Evolutionary conservation across 352 stramenopile species (phyloP), one percentile per base, ranked within the genome.

Genomic region (Globisporangium cystogenes): DNA sequence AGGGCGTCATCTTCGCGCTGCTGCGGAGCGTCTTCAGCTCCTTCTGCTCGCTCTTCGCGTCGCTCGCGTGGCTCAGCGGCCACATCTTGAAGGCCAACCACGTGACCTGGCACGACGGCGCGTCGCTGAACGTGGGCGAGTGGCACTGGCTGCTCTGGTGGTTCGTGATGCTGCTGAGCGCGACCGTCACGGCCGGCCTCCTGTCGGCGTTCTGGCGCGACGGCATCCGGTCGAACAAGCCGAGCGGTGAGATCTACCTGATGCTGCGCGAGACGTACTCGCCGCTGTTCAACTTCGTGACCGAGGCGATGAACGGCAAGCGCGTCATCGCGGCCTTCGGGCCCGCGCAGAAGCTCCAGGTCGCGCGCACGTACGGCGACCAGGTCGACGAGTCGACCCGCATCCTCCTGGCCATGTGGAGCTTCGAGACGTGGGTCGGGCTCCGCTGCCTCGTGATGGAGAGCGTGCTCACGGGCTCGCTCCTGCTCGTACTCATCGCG

Each of bases 211-310:
- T 72, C 29, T 72, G 64, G 67, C 42, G 60, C n/a, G 36, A 63
- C 33, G 58, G 53, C 7, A 68, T 76, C 11, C 45, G 44, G 5
- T 64, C 64, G 10, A 76, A 64, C 49, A 64, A 64, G 7, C 64
- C 67, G 3, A 60, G 57, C 8, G 64, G 64, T 15, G 64, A 76
- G 24, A 48, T 76, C 4, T 76, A 66, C 26, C 21, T 76, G 20
- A 67, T 72, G 57, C 55, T 68, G 4, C 67, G 67, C 12, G 67
- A 76, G 44, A 68, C 50, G 60, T 57, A 15, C 65, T 76, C 56
- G 43, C 65, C 40, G 60, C 60, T 46, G 52, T 47, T 80, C 41
- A 76, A 76, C 45, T 65, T 71, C 10, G 71, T 80, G 29, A 71
- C 64, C 15, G 70, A 80, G 45, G 65, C 68, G 16, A 51, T 80